phyloP scores from a whole-genome alignment of 208 protist species.

The Trypanosoma lewisi region DNA sequence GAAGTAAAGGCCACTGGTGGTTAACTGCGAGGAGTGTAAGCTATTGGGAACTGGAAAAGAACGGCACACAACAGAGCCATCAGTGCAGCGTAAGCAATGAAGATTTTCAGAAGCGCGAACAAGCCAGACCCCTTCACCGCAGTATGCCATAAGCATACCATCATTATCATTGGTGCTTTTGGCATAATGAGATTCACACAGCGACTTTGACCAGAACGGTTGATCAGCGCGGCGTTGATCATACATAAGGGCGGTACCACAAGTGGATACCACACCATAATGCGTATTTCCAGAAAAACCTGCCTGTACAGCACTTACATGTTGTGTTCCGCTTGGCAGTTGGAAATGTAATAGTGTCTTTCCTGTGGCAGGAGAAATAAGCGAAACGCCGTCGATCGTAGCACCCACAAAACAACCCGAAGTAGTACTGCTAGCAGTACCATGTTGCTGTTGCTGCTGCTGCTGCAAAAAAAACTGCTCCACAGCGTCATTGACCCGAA shows the following conservation, averaged over 20 bases:
- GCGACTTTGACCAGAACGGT: conserved; percentile 14
- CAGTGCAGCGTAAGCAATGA: conserved; percentile 16
- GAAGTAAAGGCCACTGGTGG: conserved; percentile 12
- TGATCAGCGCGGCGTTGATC: conserved; percentile 20
- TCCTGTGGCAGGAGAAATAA: conserved; percentile 9
- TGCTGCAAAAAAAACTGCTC: conserved; percentile 3
- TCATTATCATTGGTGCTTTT: background rate
- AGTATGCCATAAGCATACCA: conserved; percentile 2
- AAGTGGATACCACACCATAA: conserved; percentile 9
- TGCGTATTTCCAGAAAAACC: background rate
- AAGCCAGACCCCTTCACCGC: conserved; percentile 10
- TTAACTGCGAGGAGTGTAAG: conserved; percentile 5
- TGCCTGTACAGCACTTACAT: conserved; percentile 7
- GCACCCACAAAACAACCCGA: conserved; percentile 6
- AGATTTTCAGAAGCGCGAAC: background rate
- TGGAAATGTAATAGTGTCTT: conserved; percentile 7
- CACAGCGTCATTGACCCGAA: conserved; percentile 5
- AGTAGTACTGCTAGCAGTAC: too few relatives aligned
- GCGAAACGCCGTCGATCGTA: background rate
- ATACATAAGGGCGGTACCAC: conserved; percentile 20
- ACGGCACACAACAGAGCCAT: conserved; percentile 12
- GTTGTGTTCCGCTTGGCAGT: background rate
- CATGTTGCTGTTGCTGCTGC: too few relatives aligned
- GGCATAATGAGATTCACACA: background rate
- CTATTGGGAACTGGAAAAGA: background rate